These are phyloP conservation scores for Effrenium voratum DNA, from an alignment of 73 alveolate species.

Conservation along the genomic window DNA sequence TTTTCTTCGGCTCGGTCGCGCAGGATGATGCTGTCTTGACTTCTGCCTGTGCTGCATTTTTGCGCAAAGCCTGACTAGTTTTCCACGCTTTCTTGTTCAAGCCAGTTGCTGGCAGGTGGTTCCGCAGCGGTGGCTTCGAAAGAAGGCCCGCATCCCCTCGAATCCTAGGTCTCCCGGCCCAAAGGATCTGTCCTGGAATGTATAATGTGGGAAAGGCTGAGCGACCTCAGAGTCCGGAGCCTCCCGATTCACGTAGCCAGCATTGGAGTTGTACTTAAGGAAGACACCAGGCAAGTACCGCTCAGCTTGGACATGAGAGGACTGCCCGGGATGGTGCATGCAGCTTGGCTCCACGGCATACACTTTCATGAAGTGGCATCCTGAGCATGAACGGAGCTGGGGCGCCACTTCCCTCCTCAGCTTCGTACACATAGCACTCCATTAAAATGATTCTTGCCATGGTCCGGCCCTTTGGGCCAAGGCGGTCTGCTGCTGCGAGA, in stretches of 20 bases:
- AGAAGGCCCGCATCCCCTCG: constrained; percentile 56
- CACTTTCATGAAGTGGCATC: too few species aligned
- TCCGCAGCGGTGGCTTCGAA: constrained; percentile 56
- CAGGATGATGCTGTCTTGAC: too few species aligned
- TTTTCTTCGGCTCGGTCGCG: neutral
- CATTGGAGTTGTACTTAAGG: constrained; percentile 58
- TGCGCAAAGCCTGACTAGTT: neutral
- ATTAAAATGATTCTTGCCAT: constrained; percentile 46
- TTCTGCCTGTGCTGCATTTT: too few species aligned
- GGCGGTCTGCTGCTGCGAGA: neutral
- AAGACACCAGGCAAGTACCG: constrained; percentile 34
- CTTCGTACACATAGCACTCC: constrained; percentile 48
- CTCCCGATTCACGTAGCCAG: constrained; percentile 63
- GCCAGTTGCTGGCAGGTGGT: constrained; percentile 17
- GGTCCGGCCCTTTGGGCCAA: neutral
- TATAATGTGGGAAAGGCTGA: constrained; percentile 55
- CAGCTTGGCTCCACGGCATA: too few species aligned
- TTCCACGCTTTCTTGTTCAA: constrained; percentile 8
- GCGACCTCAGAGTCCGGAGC: constrained; percentile 21
- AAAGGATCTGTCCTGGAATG: neutral
- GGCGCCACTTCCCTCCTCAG: neutral
- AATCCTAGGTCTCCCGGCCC: constrained; percentile 79
- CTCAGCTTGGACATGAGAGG: constrained; percentile 4
- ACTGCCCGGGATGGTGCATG: too few species aligned
- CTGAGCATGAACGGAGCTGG: constrained; percentile 32